Base-by-base conservation (phyloP, 768 basidiomycete genomes). In the Mycena floridula region DNA sequence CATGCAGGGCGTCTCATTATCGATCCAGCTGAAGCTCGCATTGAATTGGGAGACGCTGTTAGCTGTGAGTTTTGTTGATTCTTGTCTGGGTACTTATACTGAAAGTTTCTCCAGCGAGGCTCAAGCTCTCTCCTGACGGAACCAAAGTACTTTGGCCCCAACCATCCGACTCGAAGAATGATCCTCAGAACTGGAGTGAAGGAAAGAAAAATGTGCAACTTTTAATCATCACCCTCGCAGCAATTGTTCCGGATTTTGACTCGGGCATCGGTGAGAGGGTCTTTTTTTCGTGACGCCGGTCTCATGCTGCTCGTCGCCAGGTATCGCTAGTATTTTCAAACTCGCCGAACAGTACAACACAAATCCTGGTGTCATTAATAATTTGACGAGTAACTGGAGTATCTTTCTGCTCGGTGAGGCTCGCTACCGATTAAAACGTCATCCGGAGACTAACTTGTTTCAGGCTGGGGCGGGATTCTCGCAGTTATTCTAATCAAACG, bases 141-240 rank as follows among this genome's bases (percentile, higher is more conserved):
- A 73, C 66, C 13, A 78, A 70, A 40, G 73, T 85, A 9, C 69
- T 86, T 0, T 85, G 82, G 80, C 84, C 83, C 15, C 83, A 85
- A 52, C 82, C 83, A 1, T 71, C 74, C 1, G 76, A 83, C 42
- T 51, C 48, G 15, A 42, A 42, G 6, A 20, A 49, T 28, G 48
- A 49, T 28, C 48, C 43, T 8, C 50, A 68, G 59, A 45, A 59
- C 53, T 84, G 82, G 82, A 67, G 70, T 18, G 60, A 66, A 38
- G 51, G 67, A 22, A 70, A 69, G 32, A 85, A 83, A 61, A 66
- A 68, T 44, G 42, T 79, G 1, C 78, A 80, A 49, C 63, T 86
- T 1, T 47, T 79, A 27, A 76, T 84, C 38, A 66, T 83, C 43
- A 82, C 81, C 0, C 59, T 84, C 13, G 81, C 82, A 9, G 74